phyloP scores from a whole-genome alignment of 208 protist species.

The Phytomonas serpens region DNA sequence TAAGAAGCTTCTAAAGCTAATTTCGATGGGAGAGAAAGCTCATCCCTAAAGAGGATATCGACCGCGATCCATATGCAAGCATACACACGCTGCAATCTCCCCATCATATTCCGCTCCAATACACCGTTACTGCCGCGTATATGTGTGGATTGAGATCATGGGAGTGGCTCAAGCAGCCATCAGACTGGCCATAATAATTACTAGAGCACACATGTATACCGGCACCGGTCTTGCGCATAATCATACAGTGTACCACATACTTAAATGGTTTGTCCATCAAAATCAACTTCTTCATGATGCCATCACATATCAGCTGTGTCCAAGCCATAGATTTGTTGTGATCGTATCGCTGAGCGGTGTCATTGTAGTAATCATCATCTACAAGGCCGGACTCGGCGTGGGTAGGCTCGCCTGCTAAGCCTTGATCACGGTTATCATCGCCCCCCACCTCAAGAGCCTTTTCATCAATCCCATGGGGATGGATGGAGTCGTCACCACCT shows the following conservation, averaged over 20 bases:
- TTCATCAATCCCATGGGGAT: background rate
- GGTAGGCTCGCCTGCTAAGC: background rate
- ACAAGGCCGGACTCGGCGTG: slow-evolving; percentile 8
- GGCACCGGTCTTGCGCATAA: slow-evolving; percentile 78
- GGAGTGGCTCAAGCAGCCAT: slow-evolving; percentile 79
- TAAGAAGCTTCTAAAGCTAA: background rate
- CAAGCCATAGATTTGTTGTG: slow-evolving; percentile 62
- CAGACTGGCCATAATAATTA: slow-evolving; percentile 65
- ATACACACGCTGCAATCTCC: background rate
- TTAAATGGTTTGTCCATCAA: slow-evolving; percentile 77
- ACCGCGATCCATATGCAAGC: background rate
- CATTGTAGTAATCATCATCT: slow-evolving; percentile 19
- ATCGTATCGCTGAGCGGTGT: slow-evolving; percentile 71
- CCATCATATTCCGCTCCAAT: slow-evolving; percentile 71
- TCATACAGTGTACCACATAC: slow-evolving; percentile 72
- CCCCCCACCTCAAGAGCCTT: background rate
- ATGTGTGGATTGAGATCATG: slow-evolving; percentile 80
- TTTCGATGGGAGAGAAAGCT: background rate
- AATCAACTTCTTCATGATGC: slow-evolving; percentile 73
- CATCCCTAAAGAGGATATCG: background rate
- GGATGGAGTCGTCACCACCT: slow-evolving; percentile 20
- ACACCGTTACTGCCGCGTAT: slow-evolving; percentile 79
- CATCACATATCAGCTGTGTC: slow-evolving; percentile 79
- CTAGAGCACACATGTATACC: slow-evolving; percentile 82
- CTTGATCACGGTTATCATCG: slow-evolving; percentile 13